phyloP scores from a whole-genome alignment of 345 rosid species.

The Citrus mangshanensis region DNA sequence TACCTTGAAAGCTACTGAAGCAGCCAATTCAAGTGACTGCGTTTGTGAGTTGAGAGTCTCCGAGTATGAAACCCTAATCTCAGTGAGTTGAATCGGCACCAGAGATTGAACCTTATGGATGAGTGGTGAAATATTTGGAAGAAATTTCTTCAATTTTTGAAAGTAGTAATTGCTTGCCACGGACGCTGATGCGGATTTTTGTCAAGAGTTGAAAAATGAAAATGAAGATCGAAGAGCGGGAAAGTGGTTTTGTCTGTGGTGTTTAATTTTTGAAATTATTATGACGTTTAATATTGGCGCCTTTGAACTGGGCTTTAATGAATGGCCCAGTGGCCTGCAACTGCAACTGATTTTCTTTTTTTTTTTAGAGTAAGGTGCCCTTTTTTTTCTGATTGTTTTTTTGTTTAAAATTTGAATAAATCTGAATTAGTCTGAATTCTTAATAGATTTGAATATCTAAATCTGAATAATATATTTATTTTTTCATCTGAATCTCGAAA shows the following conservation, averaged over 20 bases:
- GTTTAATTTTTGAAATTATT: not conserved
- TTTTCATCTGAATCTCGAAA: no score
- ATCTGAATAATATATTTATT: no score
- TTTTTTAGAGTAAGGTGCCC: no score
- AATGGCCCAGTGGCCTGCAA: not conserved
- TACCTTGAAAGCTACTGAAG: not conserved
- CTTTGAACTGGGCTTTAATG: not conserved
- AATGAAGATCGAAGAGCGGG: constrained; percentile 12
- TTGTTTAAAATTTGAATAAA: accelerated
- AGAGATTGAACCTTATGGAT: constrained; percentile 13
- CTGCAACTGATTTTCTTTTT: no score
- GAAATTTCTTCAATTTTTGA: not conserved
- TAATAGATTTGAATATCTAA: accelerated
- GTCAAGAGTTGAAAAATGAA: not conserved
- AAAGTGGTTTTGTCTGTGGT: constrained; percentile 16
- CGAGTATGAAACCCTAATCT: constrained; percentile 15
- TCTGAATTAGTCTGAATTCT: no score
- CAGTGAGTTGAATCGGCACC: not conserved
- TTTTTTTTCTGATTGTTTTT: no score
- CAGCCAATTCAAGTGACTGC: not conserved
- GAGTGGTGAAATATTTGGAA: not conserved
- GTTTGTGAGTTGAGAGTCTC: constrained; percentile 7
- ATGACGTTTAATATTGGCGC: not conserved
- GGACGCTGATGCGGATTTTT: not conserved
- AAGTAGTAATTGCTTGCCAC: not conserved